Base-by-base conservation (phyloP, 1,284 basidiomycete species). In the Ceratobasidium sp. region DNA sequence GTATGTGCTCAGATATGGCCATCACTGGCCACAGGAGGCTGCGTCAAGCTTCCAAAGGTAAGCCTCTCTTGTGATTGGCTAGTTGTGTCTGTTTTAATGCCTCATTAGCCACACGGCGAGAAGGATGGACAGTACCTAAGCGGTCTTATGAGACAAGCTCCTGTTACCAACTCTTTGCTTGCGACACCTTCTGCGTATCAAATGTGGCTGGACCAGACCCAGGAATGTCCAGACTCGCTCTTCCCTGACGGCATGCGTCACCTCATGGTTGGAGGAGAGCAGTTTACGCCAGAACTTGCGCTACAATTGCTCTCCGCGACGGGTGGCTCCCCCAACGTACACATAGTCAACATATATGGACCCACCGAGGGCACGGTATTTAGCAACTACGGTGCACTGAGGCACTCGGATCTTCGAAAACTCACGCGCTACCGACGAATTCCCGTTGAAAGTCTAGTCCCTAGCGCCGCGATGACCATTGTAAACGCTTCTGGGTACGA, bases 241-340 rank as follows among this genome's bases (percentile, higher is more conserved):
- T 69, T 69, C 53, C 67, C 67, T 23, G 66, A 49, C n/a, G 49
- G 49, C n/a, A 40, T 69, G 28, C 67, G 44, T n/a, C 67, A 69
- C 7, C 12, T 69, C 33, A 20, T 69, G 15, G 7, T 69, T 20
- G 67, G 49, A 55, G 67, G 67, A 3, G 67, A 69, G 7, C 28
- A 53, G 18, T 9, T 69, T 28, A 33, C 67, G 3, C 26, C 51
- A 2, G 51, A 53, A 18, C 39, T 56, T n/a, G 67, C 53, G 26
- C 15, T 5, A 12, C 67, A 28, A 39, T 1, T 69, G 6, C 20
- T 69, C 12, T 33, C 26, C 20, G 9, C 23, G 6, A 42, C 53
- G 1, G 20, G 18, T 18, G 28, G 28, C 15, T 69, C 67, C 6
- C 67, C 51, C 15, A 42, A 69, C 18, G 28, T 69, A 4, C 49